These are phyloP conservation scores for Malus hybrid DNA, from an alignment of 331 rosid species.

Conservation along the genomic window DNA sequence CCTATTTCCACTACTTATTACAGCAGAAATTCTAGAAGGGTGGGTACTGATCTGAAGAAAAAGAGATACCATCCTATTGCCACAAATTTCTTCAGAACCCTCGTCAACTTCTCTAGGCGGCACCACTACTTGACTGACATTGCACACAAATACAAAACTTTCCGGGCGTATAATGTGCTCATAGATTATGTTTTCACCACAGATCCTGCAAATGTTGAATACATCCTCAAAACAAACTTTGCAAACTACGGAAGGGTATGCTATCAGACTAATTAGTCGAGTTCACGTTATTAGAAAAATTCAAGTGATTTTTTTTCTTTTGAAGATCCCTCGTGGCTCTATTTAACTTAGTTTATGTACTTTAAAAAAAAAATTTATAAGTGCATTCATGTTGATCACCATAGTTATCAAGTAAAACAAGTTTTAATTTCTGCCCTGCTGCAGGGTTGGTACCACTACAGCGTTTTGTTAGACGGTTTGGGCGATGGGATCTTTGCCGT, in stretches of 20 bases:
- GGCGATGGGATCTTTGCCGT: constrained; percentile 1
- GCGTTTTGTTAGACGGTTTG: neutral
- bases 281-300: too few relatives aligned
- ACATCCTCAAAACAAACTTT: constrained; percentile 11
- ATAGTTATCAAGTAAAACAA: too few relatives aligned
- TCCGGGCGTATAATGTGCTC: constrained; percentile 24
- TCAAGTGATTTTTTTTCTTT: too few relatives aligned
- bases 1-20: too few relatives aligned
- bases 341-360: neutral
- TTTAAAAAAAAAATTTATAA: neutral
- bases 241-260: constrained; percentile 39
- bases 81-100: too few relatives aligned
- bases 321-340: too few relatives aligned
- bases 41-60: too few relatives aligned
- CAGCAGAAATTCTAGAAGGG: too few relatives aligned
- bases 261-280: neutral
- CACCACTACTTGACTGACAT: constrained; percentile 26
- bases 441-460: constrained; percentile 11
- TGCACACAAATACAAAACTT: constrained; percentile 16
- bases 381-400: neutral
- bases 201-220: constrained; percentile 36
- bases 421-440: neutral
- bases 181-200: constrained; percentile 32
- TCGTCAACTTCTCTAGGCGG: too few relatives aligned
- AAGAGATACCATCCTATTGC: too few relatives aligned